Base-by-base conservation (phyloP, 768 basidiomycete species). In the Phlegmacium glaucopus region DNA sequence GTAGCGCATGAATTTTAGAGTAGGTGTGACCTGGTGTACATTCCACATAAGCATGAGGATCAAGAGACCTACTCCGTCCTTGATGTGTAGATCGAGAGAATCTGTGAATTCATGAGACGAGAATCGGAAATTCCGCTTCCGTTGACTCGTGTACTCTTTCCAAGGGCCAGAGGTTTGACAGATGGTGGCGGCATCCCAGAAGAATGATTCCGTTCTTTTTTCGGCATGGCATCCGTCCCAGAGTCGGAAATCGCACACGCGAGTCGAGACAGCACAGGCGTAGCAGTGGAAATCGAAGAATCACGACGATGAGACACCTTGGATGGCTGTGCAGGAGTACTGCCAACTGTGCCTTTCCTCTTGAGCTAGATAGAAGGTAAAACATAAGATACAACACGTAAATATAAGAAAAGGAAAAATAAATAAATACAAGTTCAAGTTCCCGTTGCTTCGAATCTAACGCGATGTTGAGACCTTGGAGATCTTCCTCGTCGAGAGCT, bases 381-480 rank as follows among this genome's bases (percentile, higher is more conserved):
- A 41, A n/a, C 30, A 49, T 18, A 58, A 17, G 34, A 39, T 15
- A 34, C 25, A 13, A 50, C 1, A 5, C 49, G 17, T 15, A n/a
- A 10, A 10, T 18, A 9, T 25, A 12, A 25, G 43, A 42, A 6
- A 27, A 29, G 27, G n/a, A n/a, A 36, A 27, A 53, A 42, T 32
- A 57, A 46, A 74, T 80, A n/a, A n/a, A 44, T 49, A 96, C 94
- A 64, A 94, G 61, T 61, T 95, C 92, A 32, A 96, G 70, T 63
- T 95, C 94, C 63, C 94, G 92, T 59, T 96, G 94, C 67, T 96
- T 96, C 18, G 91, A 85, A 65, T 94, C 91, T 45, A 96, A 67
- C 0, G 93, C 94, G 29, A 94, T 92, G 57, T 95, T 94, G 56
- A 95, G 67, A n/a, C 89, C 87, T 40, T 78, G 66, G 16, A 87